Percentiles rank a stretch among this genome's conserved stretches.
phyloP scores from a whole-genome alignment of 2,329 filamentous ascomycete species.

The Cercospora berteroae region DNA sequence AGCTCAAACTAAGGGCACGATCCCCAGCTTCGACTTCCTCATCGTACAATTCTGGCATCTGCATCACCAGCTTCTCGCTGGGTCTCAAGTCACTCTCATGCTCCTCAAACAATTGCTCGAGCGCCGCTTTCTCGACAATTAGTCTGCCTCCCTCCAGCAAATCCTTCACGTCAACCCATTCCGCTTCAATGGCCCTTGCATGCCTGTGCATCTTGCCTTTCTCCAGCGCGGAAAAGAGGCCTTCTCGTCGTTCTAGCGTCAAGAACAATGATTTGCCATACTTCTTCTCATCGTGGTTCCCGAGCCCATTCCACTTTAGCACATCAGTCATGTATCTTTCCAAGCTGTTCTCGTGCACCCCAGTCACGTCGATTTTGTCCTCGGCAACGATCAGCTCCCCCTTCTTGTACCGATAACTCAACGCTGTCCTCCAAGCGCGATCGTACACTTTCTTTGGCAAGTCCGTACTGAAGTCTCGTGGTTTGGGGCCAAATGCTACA shows the following conservation, averaged over 20 bases:
- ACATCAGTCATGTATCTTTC: conserved; percentile 65
- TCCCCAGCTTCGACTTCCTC: conserved; percentile 3
- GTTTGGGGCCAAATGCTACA: conserved; percentile 85
- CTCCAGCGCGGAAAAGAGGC: conserved; percentile 53
- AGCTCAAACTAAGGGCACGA: neutral
- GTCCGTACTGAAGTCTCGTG: conserved; percentile 81
- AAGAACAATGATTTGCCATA: conserved; percentile 60
- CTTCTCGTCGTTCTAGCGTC: conserved; percentile 60
- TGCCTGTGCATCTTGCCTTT: conserved; percentile 60
- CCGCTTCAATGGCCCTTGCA: conserved; percentile 65
- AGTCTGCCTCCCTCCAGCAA: conserved; percentile 79
- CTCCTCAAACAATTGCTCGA: conserved; percentile 69
- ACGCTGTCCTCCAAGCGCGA: conserved; percentile 87
- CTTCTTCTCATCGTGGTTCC: conserved; percentile 61
- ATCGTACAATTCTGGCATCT: conserved; percentile 18
- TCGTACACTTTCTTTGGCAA: conserved; percentile 91
- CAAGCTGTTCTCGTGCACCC: conserved; percentile 45
- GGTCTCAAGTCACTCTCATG: conserved; percentile 63
- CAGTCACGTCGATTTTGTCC: conserved; percentile 62
- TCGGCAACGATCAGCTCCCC: conserved; percentile 86
- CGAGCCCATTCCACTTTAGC: conserved; percentile 68
- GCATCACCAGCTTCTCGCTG: conserved; percentile 1
- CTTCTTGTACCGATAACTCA: conserved; percentile 84
- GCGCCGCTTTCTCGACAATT: conserved; percentile 78
- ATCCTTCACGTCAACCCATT: conserved; percentile 95